Percentiles rank a stretch among this genome's conserved stretches.
Evolutionary conservation across 306 rosid species (phyloP).

Genomic region (Casuarina equisetifolia): DNA sequence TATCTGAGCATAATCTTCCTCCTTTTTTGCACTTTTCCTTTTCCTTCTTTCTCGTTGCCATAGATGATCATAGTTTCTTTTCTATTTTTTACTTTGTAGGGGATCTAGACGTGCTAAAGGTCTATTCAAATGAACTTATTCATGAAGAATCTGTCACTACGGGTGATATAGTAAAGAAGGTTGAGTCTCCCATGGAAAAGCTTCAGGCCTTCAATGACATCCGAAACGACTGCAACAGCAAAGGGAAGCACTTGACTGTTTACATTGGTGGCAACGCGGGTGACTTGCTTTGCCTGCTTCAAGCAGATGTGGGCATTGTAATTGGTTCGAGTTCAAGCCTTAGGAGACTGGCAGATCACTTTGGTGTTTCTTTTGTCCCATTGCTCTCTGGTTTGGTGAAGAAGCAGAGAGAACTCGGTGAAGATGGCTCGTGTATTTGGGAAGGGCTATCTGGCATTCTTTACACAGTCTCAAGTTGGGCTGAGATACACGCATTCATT

Average conservation of each 20-base stretch:
- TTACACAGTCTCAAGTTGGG: conserved; percentile 89
- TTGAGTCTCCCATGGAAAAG: conserved; percentile 93
- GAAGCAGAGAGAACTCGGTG: conserved; percentile 63
- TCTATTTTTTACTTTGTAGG: conserved; percentile 45
- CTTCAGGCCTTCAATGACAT: conserved; percentile 60
- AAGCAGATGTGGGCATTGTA: conserved; percentile 95
- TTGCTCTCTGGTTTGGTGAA: conserved; percentile 69
- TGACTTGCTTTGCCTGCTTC: conserved; percentile 89
- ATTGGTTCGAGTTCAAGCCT: conserved; percentile 92
- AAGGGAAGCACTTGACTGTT: conserved; percentile 57
- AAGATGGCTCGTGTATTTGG: conserved; percentile 63
- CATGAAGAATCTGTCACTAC: conserved; percentile 73
- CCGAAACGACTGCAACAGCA: conserved; percentile 36
- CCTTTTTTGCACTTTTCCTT: not conserved
- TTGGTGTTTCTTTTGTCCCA: conserved; percentile 82
- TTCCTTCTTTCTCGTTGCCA: not conserved
- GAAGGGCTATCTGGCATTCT: conserved; percentile 79
- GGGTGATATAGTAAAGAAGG: conserved; percentile 74
- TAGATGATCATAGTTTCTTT: not conserved
- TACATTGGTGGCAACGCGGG: conserved; percentile 93
- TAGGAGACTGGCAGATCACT: conserved; percentile 62
- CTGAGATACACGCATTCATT: conserved; percentile 93
- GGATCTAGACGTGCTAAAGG: conserved; percentile 55
- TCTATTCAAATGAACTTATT: conserved; percentile 80
- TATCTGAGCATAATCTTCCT: not conserved